Base-by-base conservation (phyloP, 2,329 filamentous ascomycete genomes). In the Beauveria bassiana region DNA sequence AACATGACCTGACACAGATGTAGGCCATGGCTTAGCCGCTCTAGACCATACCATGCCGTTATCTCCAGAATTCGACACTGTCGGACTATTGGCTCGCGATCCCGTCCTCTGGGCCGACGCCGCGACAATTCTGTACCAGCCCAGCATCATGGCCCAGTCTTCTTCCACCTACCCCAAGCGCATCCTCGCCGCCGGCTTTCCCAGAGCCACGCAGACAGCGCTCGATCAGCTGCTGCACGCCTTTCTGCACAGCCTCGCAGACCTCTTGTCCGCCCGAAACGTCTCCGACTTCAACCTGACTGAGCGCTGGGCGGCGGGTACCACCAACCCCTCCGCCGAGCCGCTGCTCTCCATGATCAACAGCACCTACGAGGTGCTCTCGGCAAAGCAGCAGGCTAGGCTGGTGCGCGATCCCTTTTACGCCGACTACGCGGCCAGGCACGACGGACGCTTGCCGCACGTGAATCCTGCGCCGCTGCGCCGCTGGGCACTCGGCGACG, bases 41-140 rank as follows among this genome's bases (percentile, higher is more conserved):
- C 67, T 79, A 1, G 73, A 77, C 42, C 66, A 72, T 10, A 74
- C 75, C 5, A 71, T 78, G 66, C 76, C 79, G 0, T 66, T 81
- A 5, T 72, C 71, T 0, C 70, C 75, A 3, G 67, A 68, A 0
- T 71, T 77, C 6, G 79, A 81, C 64, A 80, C 78, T 0, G 71
- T 76, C 0, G 79, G 78, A 0, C 71, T 80, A 47, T 66, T 80
- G 42, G 67, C 73, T 7, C 69, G 78, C 9, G 72, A 75, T 51
- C 69, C 72, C 1, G 54, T 61, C 2, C 54, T 75, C 1, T 75
- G 73, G 74, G 69, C 72, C 47, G 60, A 51, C 2, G 71, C 72
- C 9, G 71, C 71, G 22, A 61, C 67, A 5, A 71, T 66, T 1
- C 60, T 75, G 14, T 75, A 74, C 62, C 63, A 63, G 6, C 65